Evolutionary conservation across 2,329 filamentous ascomycete species (phyloP).

Genomic region (Trichoderma polysporum): DNA sequence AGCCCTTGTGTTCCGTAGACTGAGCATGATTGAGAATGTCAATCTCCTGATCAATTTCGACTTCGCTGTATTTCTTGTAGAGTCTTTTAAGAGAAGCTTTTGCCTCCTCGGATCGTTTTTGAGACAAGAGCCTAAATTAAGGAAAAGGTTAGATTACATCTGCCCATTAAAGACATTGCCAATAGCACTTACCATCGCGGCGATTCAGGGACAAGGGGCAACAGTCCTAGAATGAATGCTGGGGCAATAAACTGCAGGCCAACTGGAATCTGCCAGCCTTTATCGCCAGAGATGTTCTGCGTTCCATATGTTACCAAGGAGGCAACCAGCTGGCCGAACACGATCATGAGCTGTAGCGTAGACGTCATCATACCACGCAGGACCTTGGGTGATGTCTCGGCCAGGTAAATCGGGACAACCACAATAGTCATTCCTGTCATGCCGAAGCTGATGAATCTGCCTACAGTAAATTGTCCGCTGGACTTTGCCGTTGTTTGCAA

Average conservation of each 20-base stretch:
- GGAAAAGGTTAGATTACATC: neutral
- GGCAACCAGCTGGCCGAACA: conserved; percentile 30
- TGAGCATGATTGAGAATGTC: conserved; percentile 25
- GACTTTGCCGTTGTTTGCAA: conserved; percentile 32
- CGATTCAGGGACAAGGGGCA: conserved; percentile 44
- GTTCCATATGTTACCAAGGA: conserved; percentile 31
- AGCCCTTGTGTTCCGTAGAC: conserved; percentile 26
- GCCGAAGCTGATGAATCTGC: conserved; percentile 32
- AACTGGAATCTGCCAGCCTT: conserved; percentile 46
- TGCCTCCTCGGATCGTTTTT: conserved; percentile 39
- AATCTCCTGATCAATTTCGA: conserved; percentile 29
- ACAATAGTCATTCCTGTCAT: conserved; percentile 37
- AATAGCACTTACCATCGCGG: conserved; percentile 38
- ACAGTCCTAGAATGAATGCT: conserved; percentile 35
- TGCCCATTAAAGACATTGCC: too few relatives aligned
- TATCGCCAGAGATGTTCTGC: conserved; percentile 24
- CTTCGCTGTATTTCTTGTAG: conserved; percentile 30
- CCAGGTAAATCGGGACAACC: conserved; percentile 34
- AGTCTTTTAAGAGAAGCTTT: conserved; percentile 34
- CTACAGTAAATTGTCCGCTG: conserved; percentile 33
- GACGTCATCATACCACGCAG: conserved; percentile 33
- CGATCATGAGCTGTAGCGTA: conserved; percentile 32
- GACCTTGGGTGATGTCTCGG: conserved; percentile 29
- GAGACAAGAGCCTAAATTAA: conserved; percentile 32
- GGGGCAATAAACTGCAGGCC: conserved; percentile 45